Evolutionary conservation across 768 basidiomycete species (phyloP), one percentile per base, ranked within the genome.

Genomic region (Leucosporidium yakuticum): DNA sequence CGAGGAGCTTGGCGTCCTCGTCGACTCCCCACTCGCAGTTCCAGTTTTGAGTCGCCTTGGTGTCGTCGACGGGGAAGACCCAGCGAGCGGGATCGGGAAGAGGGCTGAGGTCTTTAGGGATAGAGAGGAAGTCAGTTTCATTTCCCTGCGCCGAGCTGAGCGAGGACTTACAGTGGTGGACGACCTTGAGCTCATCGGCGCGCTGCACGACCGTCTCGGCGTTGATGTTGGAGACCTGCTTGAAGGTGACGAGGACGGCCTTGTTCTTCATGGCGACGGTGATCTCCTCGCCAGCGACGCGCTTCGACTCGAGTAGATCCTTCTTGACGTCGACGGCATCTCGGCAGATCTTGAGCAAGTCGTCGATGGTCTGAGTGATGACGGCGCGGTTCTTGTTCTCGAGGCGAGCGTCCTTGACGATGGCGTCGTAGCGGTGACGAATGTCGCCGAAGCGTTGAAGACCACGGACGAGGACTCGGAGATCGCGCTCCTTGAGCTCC

Each of bases 371-470:
- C 74, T 93, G 89, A 54, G 88, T 83, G 76, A 99, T 87, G 85
- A 97, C 88, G 63, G 86, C 86, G 74, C 87, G 87, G 80, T 99
- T 94, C 84, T 99, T 99, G 81, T 89, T 88, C 73, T 87, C 85
- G 62, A 99, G 85, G 77, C 91, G 93, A 14, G 93, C 83, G 77
- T 99, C 96, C 63, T 81, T 82, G 67, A 93, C 90, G 73, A 99
- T 96, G 66, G 87, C 83, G 50, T 96, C 92, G 80, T 96, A 98
- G 48, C 96, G 89, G 74, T 88, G 86, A 58, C 92, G 85, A 69
- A 98, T 91, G 79, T 99, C 95, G 49, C 96, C 96, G 93, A 96
- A 99, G 67, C 92, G 88, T 77, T 96, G 93, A 74, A 99, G 82
- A 77, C 93, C 95, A 71, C 95, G 85, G 63, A 97, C 90, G 44